These are phyloP conservation scores for Suhomyces yuchorum DNA, from an alignment of 1,139 yeast species.

Conservation along the genomic window DNA sequence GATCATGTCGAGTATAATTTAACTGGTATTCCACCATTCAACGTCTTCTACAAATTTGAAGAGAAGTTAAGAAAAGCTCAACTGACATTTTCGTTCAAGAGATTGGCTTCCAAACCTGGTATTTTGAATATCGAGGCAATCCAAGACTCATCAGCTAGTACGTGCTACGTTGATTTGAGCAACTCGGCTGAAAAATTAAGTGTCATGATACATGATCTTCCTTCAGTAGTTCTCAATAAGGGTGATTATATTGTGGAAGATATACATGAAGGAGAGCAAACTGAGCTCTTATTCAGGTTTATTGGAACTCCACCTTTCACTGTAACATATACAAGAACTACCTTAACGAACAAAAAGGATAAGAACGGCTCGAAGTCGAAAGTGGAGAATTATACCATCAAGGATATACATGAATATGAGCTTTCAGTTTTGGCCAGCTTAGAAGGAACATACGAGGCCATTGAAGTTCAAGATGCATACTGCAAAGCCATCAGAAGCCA, in stretches of 20 bases:
- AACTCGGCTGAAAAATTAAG: conserved; percentile 44
- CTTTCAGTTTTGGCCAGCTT: conserved; percentile 74
- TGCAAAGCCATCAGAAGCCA: conserved; percentile 56
- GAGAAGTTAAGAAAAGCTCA: conserved; percentile 60
- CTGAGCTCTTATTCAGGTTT: conserved; percentile 67
- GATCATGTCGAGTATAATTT: conserved; percentile 79
- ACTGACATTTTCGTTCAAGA: conserved; percentile 53
- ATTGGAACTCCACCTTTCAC: conserved; percentile 75
- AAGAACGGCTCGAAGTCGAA: conserved; percentile 42
- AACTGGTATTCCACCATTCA: conserved; percentile 80
- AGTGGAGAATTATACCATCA: conserved; percentile 76
- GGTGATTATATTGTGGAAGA: conserved; percentile 76
- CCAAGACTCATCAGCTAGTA: conserved; percentile 70
- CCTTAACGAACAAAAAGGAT: conserved; percentile 38
- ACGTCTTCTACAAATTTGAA: conserved; percentile 72
- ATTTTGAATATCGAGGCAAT: conserved; percentile 64
- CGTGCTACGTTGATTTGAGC: conserved; percentile 67
- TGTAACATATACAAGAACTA: conserved; percentile 55
- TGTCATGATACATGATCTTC: conserved; percentile 72
- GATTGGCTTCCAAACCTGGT: conserved; percentile 86
- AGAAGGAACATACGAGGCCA: conserved; percentile 94
- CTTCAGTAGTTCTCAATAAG: conserved; percentile 85
- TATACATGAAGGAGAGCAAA: conserved; percentile 88
- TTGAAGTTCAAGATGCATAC: conserved; percentile 78
- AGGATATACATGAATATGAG: conserved; percentile 67